Percentiles rank a stretch among this genome's conserved stretches.
Conservation (phyloP, 495 filamentous ascomycete species). For the Penicillium chermesinum region DNA sequence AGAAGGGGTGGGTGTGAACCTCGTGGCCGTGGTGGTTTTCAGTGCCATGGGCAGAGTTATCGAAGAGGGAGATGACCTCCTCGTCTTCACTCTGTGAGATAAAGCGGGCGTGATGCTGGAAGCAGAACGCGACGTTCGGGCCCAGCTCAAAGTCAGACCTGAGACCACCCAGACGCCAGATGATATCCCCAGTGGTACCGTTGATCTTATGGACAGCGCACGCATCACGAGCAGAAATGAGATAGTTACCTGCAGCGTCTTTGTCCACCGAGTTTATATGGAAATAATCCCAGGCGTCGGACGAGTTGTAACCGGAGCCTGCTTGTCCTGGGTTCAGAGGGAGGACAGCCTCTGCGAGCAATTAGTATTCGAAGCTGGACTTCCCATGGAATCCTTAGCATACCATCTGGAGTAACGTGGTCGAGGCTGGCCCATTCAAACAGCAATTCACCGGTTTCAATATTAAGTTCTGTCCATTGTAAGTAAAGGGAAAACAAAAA, state of each 20-base stretch:
- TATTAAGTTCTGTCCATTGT: constrained; percentile 21
- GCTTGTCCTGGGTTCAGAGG: constrained; percentile 31
- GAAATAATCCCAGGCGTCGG: constrained; percentile 34
- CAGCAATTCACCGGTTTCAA: constrained; percentile 26
- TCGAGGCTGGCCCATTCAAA: constrained; percentile 35
- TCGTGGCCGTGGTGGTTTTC: constrained; percentile 40
- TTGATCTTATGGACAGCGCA: constrained; percentile 47
- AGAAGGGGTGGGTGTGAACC: constrained; percentile 38
- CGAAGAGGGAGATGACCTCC: constrained; percentile 47
- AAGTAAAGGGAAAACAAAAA: constrained; percentile 30
- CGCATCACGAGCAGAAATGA: constrained; percentile 46
- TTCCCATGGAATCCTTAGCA: constrained; percentile 17
- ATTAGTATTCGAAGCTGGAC: constrained; percentile 16
- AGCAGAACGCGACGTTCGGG: constrained; percentile 47
- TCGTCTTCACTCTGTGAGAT: constrained; percentile 37
- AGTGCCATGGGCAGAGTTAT: constrained; percentile 44
- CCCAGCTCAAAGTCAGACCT: constrained; percentile 38
- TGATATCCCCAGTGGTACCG: constrained; percentile 44
- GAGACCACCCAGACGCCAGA: constrained; percentile 46
- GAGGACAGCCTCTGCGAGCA: constrained; percentile 31
- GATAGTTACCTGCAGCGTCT: constrained; percentile 37
- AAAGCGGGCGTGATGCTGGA: constrained; percentile 56
- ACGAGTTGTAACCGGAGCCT: constrained; percentile 28
- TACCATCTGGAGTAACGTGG: constrained; percentile 30
- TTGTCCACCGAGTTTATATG: constrained; percentile 27